Evolutionary conservation across 129 eudicot genomes (phyloP), one percentile per base, ranked within the genome.

Genomic region (Heracleum sosnowskyi): DNA sequence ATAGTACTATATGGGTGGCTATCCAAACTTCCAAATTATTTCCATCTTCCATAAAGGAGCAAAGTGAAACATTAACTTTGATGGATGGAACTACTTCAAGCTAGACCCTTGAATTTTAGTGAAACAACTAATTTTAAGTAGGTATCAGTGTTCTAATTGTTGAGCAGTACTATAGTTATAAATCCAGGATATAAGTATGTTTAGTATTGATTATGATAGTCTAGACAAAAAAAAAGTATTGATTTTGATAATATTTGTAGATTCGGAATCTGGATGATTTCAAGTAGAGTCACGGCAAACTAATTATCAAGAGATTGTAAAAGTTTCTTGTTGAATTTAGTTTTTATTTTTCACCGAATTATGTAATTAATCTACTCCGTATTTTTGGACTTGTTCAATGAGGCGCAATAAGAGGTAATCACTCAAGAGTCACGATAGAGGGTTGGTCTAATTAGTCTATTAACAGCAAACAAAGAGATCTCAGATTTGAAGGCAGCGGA

Each of bases 71-170:
- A n/a, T n/a, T 42, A 44, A 11, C 63, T 53, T 40, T 4, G 36
- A 73, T 45, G 55, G 62, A 80, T 45, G 55, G 45, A 80, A 73
- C 46, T 73, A 17, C 44, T 57, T 73, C 24, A 2, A 47, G 31
- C 22, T 7, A 24, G 42, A 41, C 47, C 28, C 74, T 69, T 24
- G 45, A 71, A 36, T 69, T 35, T 33, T 69, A 1, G 31, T 11
- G 15, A 53, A 22, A n/a, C 31, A 57, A 57, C 9, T 24, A 24
- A 10, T 8, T n/a, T 55, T 7, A 24, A 55, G 6, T 24, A 9
- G 64, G 68, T 60, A 60, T 60, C 33, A 60, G 15, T 26, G 29
- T n/a, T 1, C 34, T 60, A n/a, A n/a, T 2, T n/a, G 1, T 22
- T 55, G 29, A 55, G 29, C 29, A 55, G 29, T 22, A 53, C 31